phyloP scores from a whole-genome alignment of 768 basidiomycete species.

The Pisolithus microcarpus region DNA sequence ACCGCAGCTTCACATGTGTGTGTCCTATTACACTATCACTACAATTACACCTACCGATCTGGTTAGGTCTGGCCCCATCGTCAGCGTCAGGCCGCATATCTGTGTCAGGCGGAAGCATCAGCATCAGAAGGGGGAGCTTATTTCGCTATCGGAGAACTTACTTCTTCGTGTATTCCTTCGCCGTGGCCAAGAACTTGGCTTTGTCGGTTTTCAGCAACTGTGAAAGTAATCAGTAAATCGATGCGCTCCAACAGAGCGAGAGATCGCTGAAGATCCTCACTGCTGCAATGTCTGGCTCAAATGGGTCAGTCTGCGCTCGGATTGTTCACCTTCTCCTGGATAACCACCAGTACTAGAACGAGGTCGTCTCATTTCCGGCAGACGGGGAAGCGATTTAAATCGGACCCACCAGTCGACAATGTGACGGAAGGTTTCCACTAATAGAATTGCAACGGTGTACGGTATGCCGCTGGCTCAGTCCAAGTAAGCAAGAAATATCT shows the following conservation, averaged over 20 bases:
- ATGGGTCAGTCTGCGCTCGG: slow-evolving; percentile 85
- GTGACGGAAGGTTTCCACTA: slow-evolving; percentile 86
- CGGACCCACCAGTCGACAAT: slow-evolving; percentile 53
- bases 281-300: slow-evolving; percentile 80
- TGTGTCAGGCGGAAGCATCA: slow-evolving; percentile 1
- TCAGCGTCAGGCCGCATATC: slow-evolving; percentile 16
- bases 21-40: slow-evolving; percentile 5
- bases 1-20: too few relatives aligned
- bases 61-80: not conserved
- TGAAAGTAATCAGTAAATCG: not conserved
- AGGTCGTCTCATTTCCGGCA: slow-evolving; percentile 6
- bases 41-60: slow-evolving; percentile 3
- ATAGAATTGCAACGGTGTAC: not conserved
- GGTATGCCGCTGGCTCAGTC: too few relatives aligned
- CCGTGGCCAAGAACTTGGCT: slow-evolving; percentile 62
- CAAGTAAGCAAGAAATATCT: slow-evolving; percentile 2
- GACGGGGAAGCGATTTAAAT: not conserved
- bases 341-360: slow-evolving; percentile 56
- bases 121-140: slow-evolving; percentile 3
- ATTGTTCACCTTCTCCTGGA: slow-evolving; percentile 84
- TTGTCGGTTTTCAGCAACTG: slow-evolving; percentile 76
- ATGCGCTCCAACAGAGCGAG: not conserved
- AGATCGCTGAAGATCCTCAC: slow-evolving; percentile 34
- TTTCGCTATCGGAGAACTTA: slow-evolving; percentile 24
- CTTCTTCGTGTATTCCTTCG: slow-evolving; percentile 87